A percentile compares a stretch with the other conserved stretches of the same genome.
phyloP scores from a whole-genome alignment of 768 basidiomycete species.

The Boletus tomentosulus region DNA sequence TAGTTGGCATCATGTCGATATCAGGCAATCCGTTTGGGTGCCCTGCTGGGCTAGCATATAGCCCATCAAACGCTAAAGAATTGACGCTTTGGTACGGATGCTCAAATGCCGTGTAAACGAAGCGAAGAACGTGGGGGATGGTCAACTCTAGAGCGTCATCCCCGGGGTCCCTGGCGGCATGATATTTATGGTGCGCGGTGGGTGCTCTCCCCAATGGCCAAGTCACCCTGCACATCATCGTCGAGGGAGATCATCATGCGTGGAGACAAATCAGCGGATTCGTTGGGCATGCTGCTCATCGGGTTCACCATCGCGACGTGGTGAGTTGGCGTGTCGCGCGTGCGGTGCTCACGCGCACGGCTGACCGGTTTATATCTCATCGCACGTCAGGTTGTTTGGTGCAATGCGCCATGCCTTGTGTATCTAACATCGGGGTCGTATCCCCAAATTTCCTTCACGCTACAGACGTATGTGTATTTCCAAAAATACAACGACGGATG shows the following conservation, averaged over 20 bases:
- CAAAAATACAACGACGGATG: too few species aligned
- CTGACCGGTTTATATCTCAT: too few species aligned
- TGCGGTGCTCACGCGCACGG: too few species aligned
- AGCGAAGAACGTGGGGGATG: not conserved
- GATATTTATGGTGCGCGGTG: too few species aligned
- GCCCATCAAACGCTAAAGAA: not conserved
- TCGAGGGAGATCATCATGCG: not conserved
- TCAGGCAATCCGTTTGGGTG: not conserved
- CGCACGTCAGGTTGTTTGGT: too few species aligned
- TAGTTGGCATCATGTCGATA: not conserved
- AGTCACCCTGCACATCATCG: not conserved
- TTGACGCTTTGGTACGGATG: not conserved
- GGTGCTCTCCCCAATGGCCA: not conserved
- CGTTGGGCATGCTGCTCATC: conserved; percentile 11
- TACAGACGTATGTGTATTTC: too few species aligned
- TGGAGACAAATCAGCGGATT: not conserved
- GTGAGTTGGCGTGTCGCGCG: not conserved
- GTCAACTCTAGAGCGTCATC: not conserved
- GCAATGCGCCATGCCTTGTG: too few species aligned
- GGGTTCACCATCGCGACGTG: conserved; percentile 13
- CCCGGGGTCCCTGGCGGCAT: not conserved
- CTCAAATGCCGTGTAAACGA: not conserved
- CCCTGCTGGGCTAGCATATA: not conserved
- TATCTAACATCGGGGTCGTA: too few species aligned
- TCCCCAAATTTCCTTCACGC: too few species aligned